Evolutionary conservation across 352 stramenopile genomes (phyloP).

Genomic region (Aphanomyces stellatus): DNA sequence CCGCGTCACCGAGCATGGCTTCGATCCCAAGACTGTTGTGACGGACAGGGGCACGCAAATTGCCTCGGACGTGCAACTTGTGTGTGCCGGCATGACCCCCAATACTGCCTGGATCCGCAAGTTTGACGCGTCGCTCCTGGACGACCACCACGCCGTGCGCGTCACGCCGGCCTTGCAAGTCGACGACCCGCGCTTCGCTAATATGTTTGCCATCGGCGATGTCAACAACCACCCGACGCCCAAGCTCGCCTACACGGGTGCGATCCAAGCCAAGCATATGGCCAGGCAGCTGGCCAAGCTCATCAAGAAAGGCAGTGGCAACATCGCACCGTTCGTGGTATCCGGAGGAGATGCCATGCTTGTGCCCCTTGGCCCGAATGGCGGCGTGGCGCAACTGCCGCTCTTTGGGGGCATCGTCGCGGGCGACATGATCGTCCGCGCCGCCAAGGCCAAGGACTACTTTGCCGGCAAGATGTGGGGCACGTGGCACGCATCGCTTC

Average conservation of each 20-base stretch:
- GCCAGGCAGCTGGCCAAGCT: not conserved
- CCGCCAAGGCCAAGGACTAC: conserved; percentile 42
- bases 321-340: not conserved
- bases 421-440: conserved; percentile 40
- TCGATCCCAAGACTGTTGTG: conserved; percentile 32
- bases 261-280: conserved; percentile 4
- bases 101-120: conserved; percentile 22
- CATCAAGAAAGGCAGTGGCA: conserved; percentile 11
- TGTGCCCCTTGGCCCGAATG: conserved; percentile 42
- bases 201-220: conserved; percentile 29
- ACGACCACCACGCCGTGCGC: conserved; percentile 27
- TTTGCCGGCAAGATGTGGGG: conserved; percentile 34
- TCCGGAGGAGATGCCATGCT: conserved; percentile 21
- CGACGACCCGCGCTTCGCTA: conserved; percentile 30
- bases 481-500: conserved; percentile 5
- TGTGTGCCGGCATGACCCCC: conserved; percentile 33
- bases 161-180: conserved; percentile 46
- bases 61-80: conserved; percentile 43
- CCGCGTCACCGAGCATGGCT: conserved; percentile 28
- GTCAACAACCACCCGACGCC: not conserved
- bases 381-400: conserved; percentile 43
- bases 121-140: conserved; percentile 40
- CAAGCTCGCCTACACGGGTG: conserved; percentile 13
- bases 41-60: conserved; percentile 42
- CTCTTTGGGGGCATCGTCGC: conserved; percentile 39